phyloP scores from a whole-genome alignment of 2,329 filamentous ascomycete genomes.

The Colletotrichum lentis region DNA sequence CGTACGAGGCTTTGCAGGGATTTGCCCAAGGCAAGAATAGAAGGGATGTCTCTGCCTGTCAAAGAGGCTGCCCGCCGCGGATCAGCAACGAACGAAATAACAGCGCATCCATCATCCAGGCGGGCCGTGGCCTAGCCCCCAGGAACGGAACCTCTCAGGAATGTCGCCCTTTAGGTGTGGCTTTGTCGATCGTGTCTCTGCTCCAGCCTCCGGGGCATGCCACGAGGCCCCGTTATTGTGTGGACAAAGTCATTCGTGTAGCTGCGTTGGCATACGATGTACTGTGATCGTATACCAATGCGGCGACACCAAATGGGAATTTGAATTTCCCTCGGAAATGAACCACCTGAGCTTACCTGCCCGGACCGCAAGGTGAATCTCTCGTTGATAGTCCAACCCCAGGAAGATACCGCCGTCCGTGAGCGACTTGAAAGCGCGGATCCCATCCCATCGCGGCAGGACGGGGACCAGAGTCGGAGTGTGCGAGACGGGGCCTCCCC shows the following conservation, averaged over 20 bases:
- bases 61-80: not conserved
- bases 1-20: conserved; percentile 17
- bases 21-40: not conserved
- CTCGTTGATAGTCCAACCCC: not conserved
- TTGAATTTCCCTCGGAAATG: conserved; percentile 6
- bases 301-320: not conserved
- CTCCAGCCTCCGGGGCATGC: conserved; percentile 11
- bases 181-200: conserved; percentile 21
- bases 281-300: not conserved
- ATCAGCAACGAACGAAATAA: not conserved
- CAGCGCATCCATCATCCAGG: too few species aligned
- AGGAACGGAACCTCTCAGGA: not conserved
- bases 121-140: too few species aligned
- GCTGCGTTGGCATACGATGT: not conserved
- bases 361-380: not conserved
- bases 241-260: too few species aligned
- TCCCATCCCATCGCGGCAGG: not conserved
- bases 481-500: conserved; percentile 19
- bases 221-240: conserved; percentile 7
- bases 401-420: not conserved
- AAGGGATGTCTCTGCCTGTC: conserved; percentile 27
- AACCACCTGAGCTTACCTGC: conserved; percentile 14
- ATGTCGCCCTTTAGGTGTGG: conserved; percentile 20
- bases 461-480: not conserved
- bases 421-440: not conserved